Evolutionary conservation across 352 stramenopile genomes (phyloP).

Genomic region (Pythium pyrilobum): DNA sequence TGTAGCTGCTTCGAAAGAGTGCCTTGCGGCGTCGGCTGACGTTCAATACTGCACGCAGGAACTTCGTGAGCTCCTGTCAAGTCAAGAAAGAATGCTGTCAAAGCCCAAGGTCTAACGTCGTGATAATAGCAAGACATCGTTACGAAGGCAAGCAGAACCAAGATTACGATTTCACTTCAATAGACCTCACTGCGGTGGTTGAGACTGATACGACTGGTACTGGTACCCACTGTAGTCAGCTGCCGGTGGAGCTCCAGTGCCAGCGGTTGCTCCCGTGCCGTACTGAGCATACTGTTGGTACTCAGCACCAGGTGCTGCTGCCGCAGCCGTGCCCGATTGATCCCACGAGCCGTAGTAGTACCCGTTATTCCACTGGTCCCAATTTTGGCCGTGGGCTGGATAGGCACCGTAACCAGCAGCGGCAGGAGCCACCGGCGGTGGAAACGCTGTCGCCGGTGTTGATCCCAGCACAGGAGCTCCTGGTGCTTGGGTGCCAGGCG

Average conservation of each 20-base stretch:
- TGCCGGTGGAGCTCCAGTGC: background rate
- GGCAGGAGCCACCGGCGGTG: conserved; percentile 11
- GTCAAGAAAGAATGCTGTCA: conserved; percentile 47
- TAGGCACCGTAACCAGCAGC: conserved; percentile 12
- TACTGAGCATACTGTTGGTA: conserved; percentile 23
- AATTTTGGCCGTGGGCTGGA: conserved; percentile 8
- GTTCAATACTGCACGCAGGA: too few relatives aligned
- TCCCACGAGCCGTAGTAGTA: conserved; percentile 23
- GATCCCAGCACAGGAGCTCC: conserved; percentile 17
- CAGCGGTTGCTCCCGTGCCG: background rate
- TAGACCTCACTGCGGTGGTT: conserved; percentile 10
- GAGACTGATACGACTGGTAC: conserved; percentile 17
- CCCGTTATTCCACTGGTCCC: conserved; percentile 19
- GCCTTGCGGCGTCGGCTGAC: too few relatives aligned
- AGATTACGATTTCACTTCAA: background rate
- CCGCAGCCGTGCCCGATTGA: conserved; percentile 5
- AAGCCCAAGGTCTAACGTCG: conserved; percentile 39
- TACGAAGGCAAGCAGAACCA: too few relatives aligned
- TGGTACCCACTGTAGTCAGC: conserved; percentile 20
- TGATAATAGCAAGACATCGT: too few relatives aligned
- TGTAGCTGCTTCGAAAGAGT: background rate
- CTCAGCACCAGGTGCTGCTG: conserved; percentile 6
- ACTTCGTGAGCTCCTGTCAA: conserved; percentile 38
- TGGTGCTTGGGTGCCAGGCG: conserved; percentile 21
- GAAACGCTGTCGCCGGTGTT: conserved; percentile 25